Base-by-base conservation (phyloP, 2,329 filamentous ascomycete genomes). In the Nannizziopsis arthrosporioides region DNA sequence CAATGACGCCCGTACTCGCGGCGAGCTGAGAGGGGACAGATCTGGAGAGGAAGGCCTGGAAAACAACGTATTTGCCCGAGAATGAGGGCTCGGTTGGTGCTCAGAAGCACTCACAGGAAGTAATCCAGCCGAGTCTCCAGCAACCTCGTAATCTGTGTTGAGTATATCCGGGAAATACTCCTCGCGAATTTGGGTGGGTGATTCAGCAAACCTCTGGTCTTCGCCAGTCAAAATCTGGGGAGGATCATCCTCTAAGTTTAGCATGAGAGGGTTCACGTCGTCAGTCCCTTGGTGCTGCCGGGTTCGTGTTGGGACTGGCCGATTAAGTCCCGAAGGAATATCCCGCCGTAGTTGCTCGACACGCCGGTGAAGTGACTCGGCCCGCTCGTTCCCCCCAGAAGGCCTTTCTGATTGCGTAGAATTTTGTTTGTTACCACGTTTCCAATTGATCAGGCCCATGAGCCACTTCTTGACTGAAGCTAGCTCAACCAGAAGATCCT, bases 1-100 rank as follows among this genome's bases (percentile, higher is more conserved):
- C 18, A 70, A 55, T 1, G 67, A 69, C 22, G 67, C 67, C 42
- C 67, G 58, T 15, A 70, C 64, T 5, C 61, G 65, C 41, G 67
- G 67, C 3, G 67, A 70, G 5, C 61, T 61, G 22, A 63, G 64
- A 12, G 65, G 65, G 8, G 66, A 68, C n/a, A 65, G 63, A 37
- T 61, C 61, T 6, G 66, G 63, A 35, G 65, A 68, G 15, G 65
- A 65, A 36, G 62, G 59, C 7, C 55, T 65, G 35, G 67, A 69
- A 36, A 66, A 64, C 1, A 68, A 55, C 1, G 67, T 68, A 48
- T 67, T 64, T 46, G 66, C 62, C 19, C 63, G 62, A 8, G 66
- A 69, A 35, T 55, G 56, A 22, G 57, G 59, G 30, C 58, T 55
- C 18, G 36, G 42, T 17, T 39, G 27, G 45, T n/a, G 41, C 6